Percentiles rank a stretch among this genome's conserved stretches.
Evolutionary conservation across 176 grass and related monocot species (phyloP).

Genomic region (Cenchrus americanus): DNA sequence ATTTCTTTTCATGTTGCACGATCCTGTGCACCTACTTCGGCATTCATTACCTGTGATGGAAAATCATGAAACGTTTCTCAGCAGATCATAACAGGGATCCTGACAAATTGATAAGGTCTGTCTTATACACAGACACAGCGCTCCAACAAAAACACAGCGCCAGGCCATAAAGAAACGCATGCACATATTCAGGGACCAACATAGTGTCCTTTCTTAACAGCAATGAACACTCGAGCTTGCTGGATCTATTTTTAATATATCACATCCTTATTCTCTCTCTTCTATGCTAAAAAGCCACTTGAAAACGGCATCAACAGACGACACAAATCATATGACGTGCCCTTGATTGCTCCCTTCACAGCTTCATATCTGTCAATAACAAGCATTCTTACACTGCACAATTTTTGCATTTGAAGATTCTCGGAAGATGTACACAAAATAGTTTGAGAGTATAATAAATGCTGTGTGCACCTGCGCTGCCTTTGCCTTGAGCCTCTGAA

Average conservation of each 20-base stretch:
- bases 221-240: slow-evolving; percentile 8
- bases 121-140: background rate
- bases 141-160: slow-evolving; percentile 33
- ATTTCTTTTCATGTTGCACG: background rate
- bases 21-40: background rate
- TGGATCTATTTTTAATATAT: background rate
- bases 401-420: background rate
- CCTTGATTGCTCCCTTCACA: slow-evolving; percentile 7
- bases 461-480: slow-evolving; percentile 53
- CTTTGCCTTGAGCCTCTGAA: slow-evolving; percentile 83
- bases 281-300: background rate
- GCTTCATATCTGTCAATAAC: slow-evolving; percentile 41
- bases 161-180: background rate
- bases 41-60: background rate
- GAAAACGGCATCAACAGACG: background rate
- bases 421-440: background rate
- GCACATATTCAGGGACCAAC: background rate
- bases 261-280: slow-evolving; percentile 6
- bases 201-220: background rate
- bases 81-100: too few species aligned
- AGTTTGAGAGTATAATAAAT: background rate
- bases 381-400: background rate
- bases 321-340: background rate
- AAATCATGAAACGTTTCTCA: background rate
- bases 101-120: too few species aligned